Base-by-base conservation (phyloP, 352 stramenopile species). In the Pythium aquatile region DNA sequence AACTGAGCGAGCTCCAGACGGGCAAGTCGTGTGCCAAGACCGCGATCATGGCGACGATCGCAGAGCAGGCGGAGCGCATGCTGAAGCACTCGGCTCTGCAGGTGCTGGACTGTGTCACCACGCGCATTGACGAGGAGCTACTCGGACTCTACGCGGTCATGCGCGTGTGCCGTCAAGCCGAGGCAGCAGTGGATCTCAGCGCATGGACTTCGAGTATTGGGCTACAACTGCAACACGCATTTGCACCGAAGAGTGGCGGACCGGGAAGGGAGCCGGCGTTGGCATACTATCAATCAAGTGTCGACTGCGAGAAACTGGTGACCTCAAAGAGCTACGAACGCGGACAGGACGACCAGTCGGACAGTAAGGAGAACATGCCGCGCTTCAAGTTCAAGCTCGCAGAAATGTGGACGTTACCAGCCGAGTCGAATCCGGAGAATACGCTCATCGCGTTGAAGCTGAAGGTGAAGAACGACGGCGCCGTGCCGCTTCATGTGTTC, bases 1-100 rank as follows among this genome's bases (percentile, higher is more conserved):
- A 68, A 39, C 66, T 73, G 8, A 73, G 60, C 37, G 66, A 73
- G 24, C 48, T 73, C 16, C 63, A 66, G 29, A 73, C 66, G 29
- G 66, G 66, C 30, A 69, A 68, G 37, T 54, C 46, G 17, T 73
- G 66, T 47, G 56, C 28, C 24, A 57, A 29, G 26, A 29, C 60
- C 10, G 32, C 56, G 20, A 39, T 68, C 1, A 55, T 73, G 48
- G 16, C 39, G 29, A 52, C 16, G 8, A 37, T 68, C 11, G 54
- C 46, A 20, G 55, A 65, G 55, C 24, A 51, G 17, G 61, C 49
- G 20, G 32, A 44, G 33, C 3, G 29, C 17, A 10, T 5, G 13
- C 20, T 73, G 4, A 46, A 56, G 10, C 17, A 52, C 3, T 29
- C 37, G 0, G 29, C 32, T 9, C 16, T 69, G 3, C 40, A 62